These are phyloP conservation scores for Syzygium jambos DNA, from an alignment of 345 rosid genomes.

Conservation along the genomic window DNA sequence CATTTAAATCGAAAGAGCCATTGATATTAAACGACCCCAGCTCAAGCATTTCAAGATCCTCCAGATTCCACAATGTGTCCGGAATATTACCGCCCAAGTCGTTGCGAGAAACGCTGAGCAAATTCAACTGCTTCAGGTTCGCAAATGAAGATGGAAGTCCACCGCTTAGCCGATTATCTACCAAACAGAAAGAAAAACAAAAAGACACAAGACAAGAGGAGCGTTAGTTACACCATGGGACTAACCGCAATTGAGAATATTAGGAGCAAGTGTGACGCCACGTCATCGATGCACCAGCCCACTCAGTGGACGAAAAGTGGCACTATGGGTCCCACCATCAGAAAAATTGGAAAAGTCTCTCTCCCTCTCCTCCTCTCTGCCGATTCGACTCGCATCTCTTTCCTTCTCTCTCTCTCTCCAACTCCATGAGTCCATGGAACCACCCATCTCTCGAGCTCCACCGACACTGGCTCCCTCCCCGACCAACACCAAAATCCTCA, in stretches of 20 bases:
- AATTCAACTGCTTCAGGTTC: neutral
- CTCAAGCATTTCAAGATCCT: accelerated
- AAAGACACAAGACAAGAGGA: neutral
- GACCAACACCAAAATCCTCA: neutral
- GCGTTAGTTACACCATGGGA: neutral
- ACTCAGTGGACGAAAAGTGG: neutral
- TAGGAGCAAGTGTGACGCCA: neutral
- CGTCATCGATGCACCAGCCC: neutral
- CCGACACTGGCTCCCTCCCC: accelerated
- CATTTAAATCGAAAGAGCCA: neutral
- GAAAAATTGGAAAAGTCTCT: neutral
- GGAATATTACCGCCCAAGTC: neutral
- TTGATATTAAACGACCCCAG: neutral
- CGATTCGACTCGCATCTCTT: too few species aligned
- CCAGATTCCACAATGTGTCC: accelerated
- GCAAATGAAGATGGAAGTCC: neutral
- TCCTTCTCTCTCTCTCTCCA: too few species aligned
- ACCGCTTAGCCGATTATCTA: neutral
- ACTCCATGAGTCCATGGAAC: too few species aligned
- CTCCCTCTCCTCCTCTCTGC: neutral
- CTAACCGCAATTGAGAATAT: neutral
- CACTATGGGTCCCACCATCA: neutral
- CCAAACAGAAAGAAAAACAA: neutral
- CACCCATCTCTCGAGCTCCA: neutral
- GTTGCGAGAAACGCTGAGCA: accelerated